phyloP scores from a whole-genome alignment of 805 yeast genomes.

The Dipodascopsis uninucleata region DNA sequence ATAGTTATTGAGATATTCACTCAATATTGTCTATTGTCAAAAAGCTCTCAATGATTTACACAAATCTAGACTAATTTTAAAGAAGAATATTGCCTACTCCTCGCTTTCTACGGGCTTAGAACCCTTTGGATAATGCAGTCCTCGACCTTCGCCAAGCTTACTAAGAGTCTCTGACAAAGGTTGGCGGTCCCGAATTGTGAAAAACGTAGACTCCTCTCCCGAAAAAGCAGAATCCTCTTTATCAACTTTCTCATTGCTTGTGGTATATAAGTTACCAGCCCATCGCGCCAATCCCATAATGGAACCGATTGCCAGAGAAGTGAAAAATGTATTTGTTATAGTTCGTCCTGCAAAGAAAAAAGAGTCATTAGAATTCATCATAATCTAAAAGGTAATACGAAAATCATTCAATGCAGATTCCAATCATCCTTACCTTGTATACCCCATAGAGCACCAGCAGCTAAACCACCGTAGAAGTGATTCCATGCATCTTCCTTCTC shows the following conservation, averaged over 20 bases:
- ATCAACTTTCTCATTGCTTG: conserved; percentile 35
- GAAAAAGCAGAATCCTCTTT: conserved; percentile 27
- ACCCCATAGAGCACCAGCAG: conserved; percentile 17
- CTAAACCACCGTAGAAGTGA: conserved; percentile 24
- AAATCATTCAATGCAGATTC: neutral
- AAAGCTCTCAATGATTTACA: neutral
- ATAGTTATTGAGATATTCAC: neutral
- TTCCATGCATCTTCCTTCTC: conserved; percentile 62
- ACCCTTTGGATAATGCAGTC: conserved; percentile 19
- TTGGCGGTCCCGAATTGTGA: conserved; percentile 77
- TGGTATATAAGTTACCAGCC: conserved; percentile 47
- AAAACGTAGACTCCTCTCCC: conserved; percentile 46
- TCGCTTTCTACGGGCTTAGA: neutral
- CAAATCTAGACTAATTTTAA: neutral
- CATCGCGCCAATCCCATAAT: conserved; percentile 38
- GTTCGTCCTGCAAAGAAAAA: conserved; percentile 4
- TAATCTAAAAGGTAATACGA: neutral
- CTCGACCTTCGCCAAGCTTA: conserved; percentile 54
- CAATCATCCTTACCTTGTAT: conserved; percentile 2
- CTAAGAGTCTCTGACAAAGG: conserved; percentile 77
- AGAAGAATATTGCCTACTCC: neutral
- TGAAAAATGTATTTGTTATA: conserved; percentile 7
- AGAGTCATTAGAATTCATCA: neutral
- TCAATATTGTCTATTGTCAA: neutral
- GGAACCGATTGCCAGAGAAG: conserved; percentile 20